A percentile compares a stretch with the other conserved stretches of the same genome.
Conservation (phyloP, 257 asterid genomes). For the Linderniella brevidens region DNA sequence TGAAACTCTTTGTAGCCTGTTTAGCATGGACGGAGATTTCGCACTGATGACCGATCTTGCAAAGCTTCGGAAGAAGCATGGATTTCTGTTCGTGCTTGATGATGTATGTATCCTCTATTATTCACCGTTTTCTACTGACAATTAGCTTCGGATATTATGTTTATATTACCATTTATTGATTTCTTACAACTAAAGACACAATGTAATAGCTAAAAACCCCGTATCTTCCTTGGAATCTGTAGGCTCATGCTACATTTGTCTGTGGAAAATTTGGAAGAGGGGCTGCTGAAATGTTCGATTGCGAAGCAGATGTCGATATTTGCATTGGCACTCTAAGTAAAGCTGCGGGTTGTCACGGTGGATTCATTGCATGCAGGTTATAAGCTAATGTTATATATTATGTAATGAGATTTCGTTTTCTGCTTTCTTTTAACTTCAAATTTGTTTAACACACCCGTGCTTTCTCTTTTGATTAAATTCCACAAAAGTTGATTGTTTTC, state of each 20-base stretch:
- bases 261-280: conserved; percentile 92
- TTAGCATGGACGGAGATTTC: conserved; percentile 99
- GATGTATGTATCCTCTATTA: conserved; percentile 30
- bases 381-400: neutral
- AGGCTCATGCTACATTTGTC: conserved; percentile 97
- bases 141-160: conserved; percentile 4
- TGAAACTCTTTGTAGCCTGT: conserved; percentile 41
- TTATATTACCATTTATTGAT: neutral
- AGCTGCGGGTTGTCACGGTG: conserved; percentile 99
- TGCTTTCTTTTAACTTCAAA: neutral
- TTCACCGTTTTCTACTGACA: neutral
- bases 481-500: neutral
- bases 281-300: conserved; percentile 69
- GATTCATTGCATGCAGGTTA: conserved; percentile 95
- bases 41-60: conserved; percentile 81
- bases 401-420: neutral
- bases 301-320: conserved; percentile 73
- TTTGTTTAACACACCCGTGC: no score
- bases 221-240: conserved; percentile 4
- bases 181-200: neutral
- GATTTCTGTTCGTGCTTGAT: conserved; percentile 83
- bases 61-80: conserved; percentile 78
- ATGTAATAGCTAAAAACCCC: no score
- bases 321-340: conserved; percentile 90
- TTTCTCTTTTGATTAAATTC: no score